Base-by-base conservation (phyloP, 768 basidiomycete species). In the Neoboletus brunneissimus region DNA sequence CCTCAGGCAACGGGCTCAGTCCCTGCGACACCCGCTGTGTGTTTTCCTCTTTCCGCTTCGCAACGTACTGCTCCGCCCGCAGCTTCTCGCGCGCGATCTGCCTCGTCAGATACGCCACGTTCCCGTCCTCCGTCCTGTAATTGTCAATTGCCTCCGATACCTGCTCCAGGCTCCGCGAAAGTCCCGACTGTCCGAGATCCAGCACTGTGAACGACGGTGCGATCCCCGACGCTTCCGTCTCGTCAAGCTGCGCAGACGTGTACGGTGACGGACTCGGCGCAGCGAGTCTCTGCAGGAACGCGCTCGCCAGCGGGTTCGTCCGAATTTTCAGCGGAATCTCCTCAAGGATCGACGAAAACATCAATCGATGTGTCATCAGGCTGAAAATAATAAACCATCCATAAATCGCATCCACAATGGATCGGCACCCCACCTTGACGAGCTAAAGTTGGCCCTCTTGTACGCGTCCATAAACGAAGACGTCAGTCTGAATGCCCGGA, bases 41-140 rank as follows among this genome's bases (percentile, higher is more conserved):
- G 66, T 91, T 96, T 74, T 97, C 94, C 70, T 96, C 94, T 68
- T 88, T 91, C 54, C 93, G 85, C 73, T 94, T 94, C 64, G 83
- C 80, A 52, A 94, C 73, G 67, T 88, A 87, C 51, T 79, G 78
- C 54, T 97, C 94, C 48, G 91, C 91, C 57, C 83, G 84, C 43
- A 80, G 73, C 67, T 84, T 87, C 72, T 97, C 94, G 31, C 94
- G 82, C 31, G 87, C 87, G 67, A 95, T 95, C 70, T 95, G 94
- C 53, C 94, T 86, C 44, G 80, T 79, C 62, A 92, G 76, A 77
- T 93, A 97, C 51, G 89, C 93, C 61, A 94, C 81, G 73, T 96
- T 96, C 49, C 91, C 90, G 66, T 95, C 91, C 72, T 97, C 94
- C 53, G 89, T 91, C 65, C 87, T 85, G 75, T 94, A 92, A 64